phyloP scores from a whole-genome alignment of 768 basidiomycete genomes.

The Tremella mesenterica region DNA sequence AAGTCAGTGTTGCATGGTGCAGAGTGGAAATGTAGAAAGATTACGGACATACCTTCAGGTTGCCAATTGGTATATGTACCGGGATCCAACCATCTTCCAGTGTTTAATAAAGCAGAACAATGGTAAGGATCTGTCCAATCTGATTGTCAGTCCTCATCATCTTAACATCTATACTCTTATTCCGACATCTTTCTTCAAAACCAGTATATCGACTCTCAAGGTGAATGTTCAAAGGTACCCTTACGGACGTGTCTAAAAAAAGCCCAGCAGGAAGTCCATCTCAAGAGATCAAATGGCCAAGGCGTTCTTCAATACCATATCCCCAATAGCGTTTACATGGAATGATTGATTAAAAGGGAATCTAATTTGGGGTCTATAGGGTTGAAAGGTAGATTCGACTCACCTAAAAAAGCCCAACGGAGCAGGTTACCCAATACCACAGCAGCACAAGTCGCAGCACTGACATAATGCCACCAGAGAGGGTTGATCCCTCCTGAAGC shows the following conservation, averaged over 20 bases:
- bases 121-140: conserved; percentile 65
- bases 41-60: conserved; percentile 57
- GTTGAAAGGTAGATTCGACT: conserved; percentile 9
- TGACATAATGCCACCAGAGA: conserved; percentile 44
- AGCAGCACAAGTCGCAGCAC: conserved; percentile 36
- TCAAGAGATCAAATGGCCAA: neutral
- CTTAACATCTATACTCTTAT: too few relatives aligned
- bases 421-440: conserved; percentile 40
- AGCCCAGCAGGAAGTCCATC: neutral
- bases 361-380: neutral
- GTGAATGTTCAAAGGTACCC: neutral
- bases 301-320: neutral
- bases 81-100: conserved; percentile 69
- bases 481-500: conserved; percentile 35
- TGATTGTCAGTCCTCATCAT: conserved; percentile 40
- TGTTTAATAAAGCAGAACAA: conserved; percentile 61
- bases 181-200: neutral
- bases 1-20: neutral
- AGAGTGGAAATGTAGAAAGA: neutral
- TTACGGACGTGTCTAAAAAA: neutral
- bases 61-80: conserved; percentile 65
- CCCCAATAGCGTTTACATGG: neutral
- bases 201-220: neutral
- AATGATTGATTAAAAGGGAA: neutral
- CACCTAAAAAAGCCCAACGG: conserved; percentile 43